Base-by-base conservation (phyloP, 495 filamentous ascomycete species). In the Penicillium pulvis region DNA sequence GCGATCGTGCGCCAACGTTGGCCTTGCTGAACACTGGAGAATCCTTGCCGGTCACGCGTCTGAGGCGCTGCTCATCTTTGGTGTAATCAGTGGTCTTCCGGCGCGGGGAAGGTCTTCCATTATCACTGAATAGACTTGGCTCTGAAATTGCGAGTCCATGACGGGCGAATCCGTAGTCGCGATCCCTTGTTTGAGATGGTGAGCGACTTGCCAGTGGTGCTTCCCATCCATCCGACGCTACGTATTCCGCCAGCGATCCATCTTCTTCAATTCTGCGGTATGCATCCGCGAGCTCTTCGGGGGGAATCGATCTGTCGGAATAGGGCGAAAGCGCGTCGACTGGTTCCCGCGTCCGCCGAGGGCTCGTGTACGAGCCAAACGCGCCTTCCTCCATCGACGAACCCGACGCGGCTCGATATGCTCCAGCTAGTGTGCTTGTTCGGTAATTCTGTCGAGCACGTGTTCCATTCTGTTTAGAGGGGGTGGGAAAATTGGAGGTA, bases 21-120 rank as follows among this genome's bases (percentile, higher is more conserved):
- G 73, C 72, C 56, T 70, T 81, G 61, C 75, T 81, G 59, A 83
- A 77, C 10, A 80, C 69, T 14, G 79, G 77, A 2, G 76, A 75
- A 39, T 71, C 71, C 51, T 65, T 77, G 47, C 73, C 71, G 9
- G 78, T 75, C 11, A 73, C 77, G 19, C 76, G 71, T 66, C 67
- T 69, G 16, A 82, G 61, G 28, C 79, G 75, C 55, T 78, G 69
- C 57, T 79, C 74, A 57, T 83, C 80, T 56, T 66, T 67, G 45
- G 70, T 66, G 55, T 74, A 73, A 35, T 80, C 71, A n/a, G 71
- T 63, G 16, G 64, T 62, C 39, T 54, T 74, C 19, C 69, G 68
- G 48, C 66, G 76, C 1, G 68, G 54, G 17, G 72, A 70, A 6
- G 73, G 62, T 19, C 71, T 64, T 12, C 66, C 70, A 23, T 55